Percentiles rank a stretch among this genome's conserved stretches.
These are phyloP conservation scores for Fomitopsis pulvina DNA, from an alignment of 768 basidiomycete genomes.

Conservation along the genomic window DNA sequence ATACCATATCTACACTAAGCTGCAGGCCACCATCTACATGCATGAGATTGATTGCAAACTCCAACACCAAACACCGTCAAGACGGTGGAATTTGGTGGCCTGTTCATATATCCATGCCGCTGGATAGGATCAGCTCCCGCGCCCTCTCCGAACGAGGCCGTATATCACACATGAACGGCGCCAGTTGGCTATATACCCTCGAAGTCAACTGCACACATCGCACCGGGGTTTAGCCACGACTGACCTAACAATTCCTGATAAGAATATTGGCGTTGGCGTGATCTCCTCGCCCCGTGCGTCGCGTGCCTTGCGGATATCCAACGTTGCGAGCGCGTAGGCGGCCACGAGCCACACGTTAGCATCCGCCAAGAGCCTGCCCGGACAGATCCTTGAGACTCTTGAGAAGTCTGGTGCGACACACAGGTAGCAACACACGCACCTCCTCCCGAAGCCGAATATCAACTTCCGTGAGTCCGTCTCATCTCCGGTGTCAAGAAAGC, in stretches of 20 bases:
- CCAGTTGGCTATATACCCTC: not conserved
- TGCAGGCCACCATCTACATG: too few relatives aligned
- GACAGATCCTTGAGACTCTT: conserved; percentile 35
- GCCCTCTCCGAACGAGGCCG: too few relatives aligned
- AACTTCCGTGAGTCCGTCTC: conserved; percentile 34
- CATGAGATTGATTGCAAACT: too few relatives aligned
- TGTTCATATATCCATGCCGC: too few relatives aligned
- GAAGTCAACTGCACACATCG: not conserved
- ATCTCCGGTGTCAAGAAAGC: too few relatives aligned
- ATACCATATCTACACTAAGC: too few relatives aligned
- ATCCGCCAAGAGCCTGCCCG: conserved; percentile 48
- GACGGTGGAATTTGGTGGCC: too few relatives aligned
- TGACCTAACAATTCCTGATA: conserved; percentile 41
- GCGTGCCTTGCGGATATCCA: conserved; percentile 36
- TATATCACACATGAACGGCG: not conserved
- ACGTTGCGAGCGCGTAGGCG: conserved; percentile 37
- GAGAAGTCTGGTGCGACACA: not conserved
- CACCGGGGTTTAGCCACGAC: not conserved
- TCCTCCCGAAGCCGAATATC: conserved; percentile 53
- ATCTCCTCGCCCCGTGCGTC: conserved; percentile 37
- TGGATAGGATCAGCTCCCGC: too few relatives aligned
- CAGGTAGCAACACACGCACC: conserved; percentile 5
- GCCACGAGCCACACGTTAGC: conserved; percentile 39
- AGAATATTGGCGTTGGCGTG: conserved; percentile 32
- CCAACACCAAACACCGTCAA: too few relatives aligned